These are phyloP conservation scores for Phytophthora agathidicida DNA, from an alignment of 352 stramenopile species.

Conservation along the genomic window DNA sequence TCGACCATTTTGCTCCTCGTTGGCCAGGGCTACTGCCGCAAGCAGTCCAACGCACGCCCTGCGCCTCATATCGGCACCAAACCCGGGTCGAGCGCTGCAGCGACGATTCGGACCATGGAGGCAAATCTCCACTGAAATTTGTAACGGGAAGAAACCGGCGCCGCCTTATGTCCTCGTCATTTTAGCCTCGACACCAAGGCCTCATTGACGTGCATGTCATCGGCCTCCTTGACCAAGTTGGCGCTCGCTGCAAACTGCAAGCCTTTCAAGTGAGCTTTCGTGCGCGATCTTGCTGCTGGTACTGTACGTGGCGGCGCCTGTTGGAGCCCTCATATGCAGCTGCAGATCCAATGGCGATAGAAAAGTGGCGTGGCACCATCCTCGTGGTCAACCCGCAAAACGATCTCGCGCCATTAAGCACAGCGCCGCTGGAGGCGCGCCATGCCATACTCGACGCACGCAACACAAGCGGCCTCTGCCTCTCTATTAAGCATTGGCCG, in stretches of 20 bases:
- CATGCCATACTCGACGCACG: conserved; percentile 18
- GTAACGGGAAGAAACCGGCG: conserved; percentile 32
- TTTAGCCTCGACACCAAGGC: too few relatives aligned
- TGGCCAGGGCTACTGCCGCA: too few relatives aligned
- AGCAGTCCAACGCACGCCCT: too few relatives aligned
- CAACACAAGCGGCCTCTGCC: conserved; percentile 3
- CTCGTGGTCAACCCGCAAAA: conserved; percentile 8
- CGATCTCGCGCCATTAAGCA: background rate
- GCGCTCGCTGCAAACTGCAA: background rate
- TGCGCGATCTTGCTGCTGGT: conserved; percentile 1
- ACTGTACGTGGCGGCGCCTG: conserved; percentile 1
- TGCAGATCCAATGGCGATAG: conserved; percentile 22
- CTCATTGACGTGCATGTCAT: background rate
- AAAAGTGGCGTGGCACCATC: conserved; percentile 30
- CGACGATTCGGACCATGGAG: conserved; percentile 16
- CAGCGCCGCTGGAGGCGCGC: conserved; percentile 6
- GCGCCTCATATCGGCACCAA: too few relatives aligned
- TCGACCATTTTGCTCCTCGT: too few relatives aligned
- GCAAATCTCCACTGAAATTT: conserved; percentile 25
- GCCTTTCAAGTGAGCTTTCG: background rate
- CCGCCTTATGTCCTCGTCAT: too few relatives aligned
- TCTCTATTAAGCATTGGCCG: background rate
- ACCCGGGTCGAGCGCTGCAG: too few relatives aligned
- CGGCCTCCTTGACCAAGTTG: background rate
- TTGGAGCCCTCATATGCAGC: conserved; percentile 26